Evolutionary conservation across 495 filamentous ascomycete genomes (phyloP), one percentile per base, ranked within the genome.

Genomic region (Aspergillus nanangensis): DNA sequence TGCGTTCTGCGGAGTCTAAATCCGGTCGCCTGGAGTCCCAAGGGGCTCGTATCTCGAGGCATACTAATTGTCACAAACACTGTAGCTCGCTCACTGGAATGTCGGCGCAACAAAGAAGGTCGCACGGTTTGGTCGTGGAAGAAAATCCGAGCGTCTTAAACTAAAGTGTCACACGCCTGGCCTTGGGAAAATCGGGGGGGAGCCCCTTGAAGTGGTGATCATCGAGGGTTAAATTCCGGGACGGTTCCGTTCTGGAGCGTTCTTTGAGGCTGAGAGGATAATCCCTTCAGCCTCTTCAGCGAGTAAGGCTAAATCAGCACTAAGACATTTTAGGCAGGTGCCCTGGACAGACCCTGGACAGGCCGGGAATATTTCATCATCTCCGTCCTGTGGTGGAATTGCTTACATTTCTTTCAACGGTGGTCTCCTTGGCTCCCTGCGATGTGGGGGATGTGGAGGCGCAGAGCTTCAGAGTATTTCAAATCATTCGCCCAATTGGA

Each of bases 1-100:
- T 69, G 66, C 40, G 52, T 40, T 44, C 53, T 50, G 17, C 58
- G 51, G 10, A 65, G 41, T 31, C 53, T 63, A 18, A 50, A 54
- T 20, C 41, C 55, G 20, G 11, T 29, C 20, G 34, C n/a, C 25
- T 50, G 47, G n/a, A 47, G 36, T 10, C 20, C 39, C 25, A 21
- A 11, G 8, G 24, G 25, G n/a, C n/a, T n/a, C 43, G 45, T 52
- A 44, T 49, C 23, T n/a, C 25, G 21, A 23, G 40, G 27, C 49
- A 51, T 56, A n/a, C n/a, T n/a, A n/a, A 18, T 41, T 40, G 19
- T 29, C 35, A 24, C 39, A 8, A n/a, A 3, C 1, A 33, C 38
- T 14, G 29, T 20, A 24, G 15, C 38, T 27, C 17, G 9, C n/a
- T n/a, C n/a, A n/a, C 27, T 4, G 15, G 7, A 21, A 44, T 22